Percentiles rank a stretch among this genome's conserved stretches.
Conservation (phyloP, 2,329 filamentous ascomycete species). For the Torrubiella hemipterigena region DNA sequence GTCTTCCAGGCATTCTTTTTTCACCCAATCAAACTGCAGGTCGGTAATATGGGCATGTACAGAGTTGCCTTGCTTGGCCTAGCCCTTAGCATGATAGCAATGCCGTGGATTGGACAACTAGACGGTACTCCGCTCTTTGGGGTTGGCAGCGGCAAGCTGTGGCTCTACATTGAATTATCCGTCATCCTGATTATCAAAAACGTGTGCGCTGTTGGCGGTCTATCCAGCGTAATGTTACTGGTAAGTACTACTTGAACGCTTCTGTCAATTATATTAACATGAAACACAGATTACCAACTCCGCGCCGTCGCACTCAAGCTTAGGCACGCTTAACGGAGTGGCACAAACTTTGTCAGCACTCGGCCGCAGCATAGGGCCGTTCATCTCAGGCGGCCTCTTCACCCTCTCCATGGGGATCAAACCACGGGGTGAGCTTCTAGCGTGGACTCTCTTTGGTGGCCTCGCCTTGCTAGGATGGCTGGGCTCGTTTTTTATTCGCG, state of each 20-base stretch:
- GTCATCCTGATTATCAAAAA: slow-evolving; percentile 77
- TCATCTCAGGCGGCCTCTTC: slow-evolving; percentile 79
- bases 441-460: slow-evolving; percentile 80
- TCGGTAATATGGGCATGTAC: slow-evolving; percentile 82
- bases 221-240: slow-evolving; percentile 80
- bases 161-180: slow-evolving; percentile 74
- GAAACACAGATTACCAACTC: slow-evolving; percentile 76
- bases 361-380: slow-evolving; percentile 77
- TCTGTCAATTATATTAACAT: neutral
- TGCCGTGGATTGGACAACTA: slow-evolving; percentile 81
- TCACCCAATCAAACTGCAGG: slow-evolving; percentile 59
- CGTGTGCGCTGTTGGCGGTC: slow-evolving; percentile 74
- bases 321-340: slow-evolving; percentile 85
- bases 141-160: slow-evolving; percentile 48
- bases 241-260: slow-evolving; percentile 34
- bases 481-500: slow-evolving; percentile 65
- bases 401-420: slow-evolving; percentile 61
- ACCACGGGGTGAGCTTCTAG: slow-evolving; percentile 72
- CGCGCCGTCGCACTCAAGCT: slow-evolving; percentile 69
- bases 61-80: slow-evolving; percentile 67
- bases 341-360: slow-evolving; percentile 89
- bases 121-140: slow-evolving; percentile 44
- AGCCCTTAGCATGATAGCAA: slow-evolving; percentile 69
- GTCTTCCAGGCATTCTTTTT: slow-evolving; percentile 83
- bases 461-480: slow-evolving; percentile 72